Conservation (phyloP, 257 asterid genomes). For the Penstemon barbatus region DNA sequence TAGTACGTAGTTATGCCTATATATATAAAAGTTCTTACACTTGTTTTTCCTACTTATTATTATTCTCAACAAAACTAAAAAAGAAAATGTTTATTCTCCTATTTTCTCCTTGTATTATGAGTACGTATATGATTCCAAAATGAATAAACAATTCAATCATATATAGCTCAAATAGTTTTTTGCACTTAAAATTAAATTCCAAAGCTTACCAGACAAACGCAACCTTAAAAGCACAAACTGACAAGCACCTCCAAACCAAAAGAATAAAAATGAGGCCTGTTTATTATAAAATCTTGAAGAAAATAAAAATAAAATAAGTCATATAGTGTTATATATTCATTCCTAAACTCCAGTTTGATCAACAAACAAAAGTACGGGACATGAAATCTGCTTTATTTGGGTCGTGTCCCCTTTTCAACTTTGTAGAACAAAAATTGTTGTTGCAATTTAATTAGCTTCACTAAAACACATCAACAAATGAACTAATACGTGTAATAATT, state of each 20-base stretch:
- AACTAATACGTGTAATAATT: no score
- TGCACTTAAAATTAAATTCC: neutral
- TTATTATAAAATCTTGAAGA: neutral
- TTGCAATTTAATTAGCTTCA: neutral
- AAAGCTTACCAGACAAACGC: constrained; percentile 16
- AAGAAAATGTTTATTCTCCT: no score
- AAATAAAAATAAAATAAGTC: constrained; percentile 13
- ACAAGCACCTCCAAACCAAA: neutral
- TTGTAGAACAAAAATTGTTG: neutral
- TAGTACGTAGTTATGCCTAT: no score
- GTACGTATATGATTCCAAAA: no score
- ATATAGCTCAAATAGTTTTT: no score
- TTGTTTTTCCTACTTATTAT: no score
- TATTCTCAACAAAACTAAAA: no score
- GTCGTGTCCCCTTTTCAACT: neutral
- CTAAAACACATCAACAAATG: no score
- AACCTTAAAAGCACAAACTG: constrained; percentile 20
- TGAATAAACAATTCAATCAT: no score
- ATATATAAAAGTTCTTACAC: no score
- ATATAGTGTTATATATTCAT: neutral
- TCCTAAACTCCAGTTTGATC: constrained; percentile 5
- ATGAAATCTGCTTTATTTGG: neutral
- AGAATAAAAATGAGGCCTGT: neutral
- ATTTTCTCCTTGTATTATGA: no score
- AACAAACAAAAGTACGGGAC: neutral